Conservation (phyloP, 2,329 filamentous ascomycete species). For the Cucurbitaria berberidis region DNA sequence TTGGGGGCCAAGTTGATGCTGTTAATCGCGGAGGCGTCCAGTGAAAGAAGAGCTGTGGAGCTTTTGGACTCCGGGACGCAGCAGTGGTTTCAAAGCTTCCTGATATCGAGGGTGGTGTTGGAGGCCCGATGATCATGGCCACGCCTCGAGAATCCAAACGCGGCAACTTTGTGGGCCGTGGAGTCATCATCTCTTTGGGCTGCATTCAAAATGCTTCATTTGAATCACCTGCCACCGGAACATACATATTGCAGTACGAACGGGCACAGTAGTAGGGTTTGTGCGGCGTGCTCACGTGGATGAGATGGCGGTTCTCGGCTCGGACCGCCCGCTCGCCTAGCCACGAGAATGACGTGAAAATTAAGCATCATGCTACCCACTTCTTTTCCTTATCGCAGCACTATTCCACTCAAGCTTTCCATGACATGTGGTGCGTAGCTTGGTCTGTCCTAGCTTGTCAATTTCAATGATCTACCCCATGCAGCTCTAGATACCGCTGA, state of each 20-base stretch:
- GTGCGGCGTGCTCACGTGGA: background rate
- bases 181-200: no score
- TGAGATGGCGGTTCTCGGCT: no score
- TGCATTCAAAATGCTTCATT: background rate
- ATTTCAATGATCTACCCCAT: no score
- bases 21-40: background rate
- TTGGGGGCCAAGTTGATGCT: background rate
- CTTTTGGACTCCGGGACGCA: background rate
- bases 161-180: background rate
- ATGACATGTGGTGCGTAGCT: background rate
- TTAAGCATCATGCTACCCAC: background rate
- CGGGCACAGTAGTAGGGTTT: background rate
- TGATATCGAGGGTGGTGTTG: background rate
- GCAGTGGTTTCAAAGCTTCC: background rate
- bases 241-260: background rate
- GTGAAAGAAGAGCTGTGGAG: background rate
- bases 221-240: background rate
- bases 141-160: background rate
- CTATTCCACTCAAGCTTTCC: background rate
- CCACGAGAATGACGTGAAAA: no score
- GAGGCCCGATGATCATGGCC: background rate
- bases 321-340: background rate
- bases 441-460: background rate
- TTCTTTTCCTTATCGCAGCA: background rate
- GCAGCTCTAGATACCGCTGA: no score